Percentiles rank a stretch among this genome's conserved stretches.
Conservation (phyloP, 345 rosid genomes). For the Tarenaya hassleriana region DNA sequence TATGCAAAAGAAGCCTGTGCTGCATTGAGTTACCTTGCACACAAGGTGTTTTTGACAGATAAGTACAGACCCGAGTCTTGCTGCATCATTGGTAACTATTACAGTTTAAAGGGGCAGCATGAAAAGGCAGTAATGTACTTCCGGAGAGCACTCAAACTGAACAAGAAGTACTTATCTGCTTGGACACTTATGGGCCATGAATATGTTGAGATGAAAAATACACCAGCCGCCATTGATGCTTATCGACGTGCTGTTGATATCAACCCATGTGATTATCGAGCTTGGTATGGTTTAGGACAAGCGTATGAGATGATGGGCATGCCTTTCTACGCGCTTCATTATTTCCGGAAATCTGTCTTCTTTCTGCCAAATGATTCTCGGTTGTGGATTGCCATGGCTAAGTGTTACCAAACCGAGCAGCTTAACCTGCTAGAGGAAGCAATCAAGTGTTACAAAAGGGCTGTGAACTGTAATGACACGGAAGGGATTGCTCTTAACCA, state of each 20-base stretch:
- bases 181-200: slow-evolving; percentile 99
- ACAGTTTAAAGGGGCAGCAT: slow-evolving; percentile 94
- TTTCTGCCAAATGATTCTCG: slow-evolving; percentile 91
- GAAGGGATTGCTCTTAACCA: slow-evolving; percentile 90
- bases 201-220: slow-evolving; percentile 94
- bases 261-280: slow-evolving; percentile 80
- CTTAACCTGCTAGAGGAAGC: slow-evolving; percentile 91
- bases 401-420: slow-evolving; percentile 81
- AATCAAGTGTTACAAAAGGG: slow-evolving; percentile 86
- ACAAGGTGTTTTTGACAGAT: slow-evolving; percentile 76
- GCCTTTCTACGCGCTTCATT: slow-evolving; percentile 93
- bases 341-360: slow-evolving; percentile 82
- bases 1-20: slow-evolving; percentile 89
- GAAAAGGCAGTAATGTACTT: slow-evolving; percentile 90
- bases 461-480: slow-evolving; percentile 67
- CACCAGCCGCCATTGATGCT: slow-evolving; percentile 94
- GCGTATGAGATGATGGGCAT: slow-evolving; percentile 94
- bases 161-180: slow-evolving; percentile 82
- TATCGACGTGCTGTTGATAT: slow-evolving; percentile 93
- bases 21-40: slow-evolving; percentile 89
- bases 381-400: slow-evolving; percentile 97
- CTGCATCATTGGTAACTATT: slow-evolving; percentile 91
- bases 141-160: slow-evolving; percentile 90
- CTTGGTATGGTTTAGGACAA: slow-evolving; percentile 97
- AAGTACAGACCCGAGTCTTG: slow-evolving; percentile 96